These are phyloP conservation scores for Carallia brachiata DNA, from an alignment of 345 rosid species.

Conservation along the genomic window DNA sequence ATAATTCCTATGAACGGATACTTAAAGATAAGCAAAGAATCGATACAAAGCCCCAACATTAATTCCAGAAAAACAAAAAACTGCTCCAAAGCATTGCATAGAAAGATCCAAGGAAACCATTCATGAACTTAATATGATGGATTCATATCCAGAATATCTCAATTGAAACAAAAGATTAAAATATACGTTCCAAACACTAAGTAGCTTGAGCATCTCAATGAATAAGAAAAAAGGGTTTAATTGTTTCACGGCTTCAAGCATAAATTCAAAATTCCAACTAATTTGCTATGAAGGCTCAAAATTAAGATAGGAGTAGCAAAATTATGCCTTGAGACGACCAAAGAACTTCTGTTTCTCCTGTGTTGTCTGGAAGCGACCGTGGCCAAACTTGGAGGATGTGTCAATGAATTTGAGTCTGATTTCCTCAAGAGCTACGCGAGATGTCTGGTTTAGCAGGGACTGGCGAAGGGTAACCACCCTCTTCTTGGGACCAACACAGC, in stretches of 20 bases:
- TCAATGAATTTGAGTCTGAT: slow-evolving; percentile 77
- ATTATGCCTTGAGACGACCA: slow-evolving; percentile 59
- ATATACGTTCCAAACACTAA: background rate
- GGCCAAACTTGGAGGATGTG: slow-evolving; percentile 69
- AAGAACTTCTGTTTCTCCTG: slow-evolving; percentile 63
- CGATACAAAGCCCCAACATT: too few species aligned
- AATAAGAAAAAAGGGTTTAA: background rate
- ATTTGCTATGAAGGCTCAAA: background rate
- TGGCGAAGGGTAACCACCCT: slow-evolving; percentile 77
- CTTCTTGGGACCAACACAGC: slow-evolving; percentile 88
- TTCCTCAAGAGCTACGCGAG: slow-evolving; percentile 63
- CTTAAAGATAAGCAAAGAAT: too few species aligned
- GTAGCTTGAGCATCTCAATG: background rate
- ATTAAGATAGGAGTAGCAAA: background rate
- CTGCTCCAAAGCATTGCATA: too few species aligned
- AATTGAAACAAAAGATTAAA: too few species aligned
- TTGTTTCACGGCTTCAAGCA: background rate
- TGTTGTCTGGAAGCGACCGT: slow-evolving; percentile 72
- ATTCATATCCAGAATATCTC: too few species aligned
- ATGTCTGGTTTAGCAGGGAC: slow-evolving; percentile 66
- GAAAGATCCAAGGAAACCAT: too few species aligned
- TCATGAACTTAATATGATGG: too few species aligned
- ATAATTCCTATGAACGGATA: too few species aligned
- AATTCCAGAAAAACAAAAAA: too few species aligned
- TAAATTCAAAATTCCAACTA: background rate